Evolutionary conservation across 2,329 filamentous ascomycete species (phyloP).

Genomic region (Trichoderma cornu-damae): DNA sequence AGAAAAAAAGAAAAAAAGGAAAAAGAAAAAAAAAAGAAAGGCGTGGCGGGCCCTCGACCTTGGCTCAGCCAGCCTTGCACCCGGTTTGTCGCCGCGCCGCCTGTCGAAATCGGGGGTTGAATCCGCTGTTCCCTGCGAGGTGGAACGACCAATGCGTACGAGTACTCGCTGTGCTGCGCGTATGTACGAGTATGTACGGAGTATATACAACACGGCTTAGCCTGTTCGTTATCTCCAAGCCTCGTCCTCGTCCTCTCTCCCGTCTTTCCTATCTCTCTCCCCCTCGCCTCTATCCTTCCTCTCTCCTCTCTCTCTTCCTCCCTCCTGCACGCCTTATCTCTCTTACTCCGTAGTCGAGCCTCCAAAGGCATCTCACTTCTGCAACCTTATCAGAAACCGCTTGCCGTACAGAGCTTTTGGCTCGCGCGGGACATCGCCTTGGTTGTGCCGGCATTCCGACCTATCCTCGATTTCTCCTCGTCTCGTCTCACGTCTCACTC

Average conservation of each 20-base stretch:
- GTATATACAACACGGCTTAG: constrained; percentile 13
- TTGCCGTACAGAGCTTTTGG: not conserved
- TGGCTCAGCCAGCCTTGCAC: not conserved
- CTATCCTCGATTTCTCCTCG: constrained; percentile 1
- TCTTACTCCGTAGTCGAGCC: constrained; percentile 3
- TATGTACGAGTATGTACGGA: too few species aligned
- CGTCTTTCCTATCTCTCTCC: constrained; percentile 6
- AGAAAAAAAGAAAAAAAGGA: not conserved
- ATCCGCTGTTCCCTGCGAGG: not conserved
- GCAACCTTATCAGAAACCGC: constrained; percentile 18
- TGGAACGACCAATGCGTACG: too few species aligned
- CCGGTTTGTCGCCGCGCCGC: constrained; percentile 13
- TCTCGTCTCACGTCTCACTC: constrained; percentile 2
- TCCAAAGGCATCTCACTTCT: constrained; percentile 14
- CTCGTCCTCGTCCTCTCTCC: not conserved
- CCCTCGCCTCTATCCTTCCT: constrained; percentile 1
- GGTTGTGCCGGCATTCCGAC: constrained; percentile 14
- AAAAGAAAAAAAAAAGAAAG: constrained; percentile 1
- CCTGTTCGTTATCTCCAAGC: constrained; percentile 15
- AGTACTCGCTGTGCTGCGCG: not conserved
- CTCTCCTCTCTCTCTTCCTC: constrained; percentile 10
- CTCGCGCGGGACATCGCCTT: constrained; percentile 16
- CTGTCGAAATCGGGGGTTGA: constrained; percentile 12
- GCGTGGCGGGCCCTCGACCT: constrained; percentile 11
- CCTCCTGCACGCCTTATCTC: constrained; percentile 15